Conservation (phyloP, 2,329 filamentous ascomycete genomes). For the Botryosphaeria dothidea region DNA sequence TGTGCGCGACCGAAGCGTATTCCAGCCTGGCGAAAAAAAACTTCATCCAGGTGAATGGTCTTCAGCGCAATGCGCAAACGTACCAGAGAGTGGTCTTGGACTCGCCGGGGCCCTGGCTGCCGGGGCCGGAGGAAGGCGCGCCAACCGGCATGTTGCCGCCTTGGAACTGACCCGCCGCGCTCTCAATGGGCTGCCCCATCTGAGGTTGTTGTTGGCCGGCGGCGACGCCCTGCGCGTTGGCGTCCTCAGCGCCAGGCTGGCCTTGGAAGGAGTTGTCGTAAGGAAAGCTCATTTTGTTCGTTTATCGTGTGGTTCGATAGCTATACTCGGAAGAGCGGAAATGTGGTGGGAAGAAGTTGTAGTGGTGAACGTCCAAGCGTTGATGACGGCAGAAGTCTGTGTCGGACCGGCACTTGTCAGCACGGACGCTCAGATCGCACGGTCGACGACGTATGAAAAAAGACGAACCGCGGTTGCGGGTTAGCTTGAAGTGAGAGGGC, state of each 20-base stretch:
- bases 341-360: conserved; percentile 16
- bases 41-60: background rate
- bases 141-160: conserved; percentile 47
- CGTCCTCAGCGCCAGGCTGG: conserved; percentile 54
- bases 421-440: conserved; percentile 19
- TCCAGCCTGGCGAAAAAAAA: conserved; percentile 4
- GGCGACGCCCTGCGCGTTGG: conserved; percentile 55
- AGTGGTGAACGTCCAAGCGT: conserved; percentile 16
- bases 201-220: conserved; percentile 47
- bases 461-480: background rate
- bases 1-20: background rate
- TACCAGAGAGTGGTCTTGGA: conserved; percentile 57
- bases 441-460: conserved; percentile 7
- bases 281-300: conserved; percentile 63
- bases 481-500: conserved; percentile 23
- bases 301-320: conserved; percentile 7
- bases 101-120: conserved; percentile 38
- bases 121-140: conserved; percentile 39
- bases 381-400: conserved; percentile 19
- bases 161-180: conserved; percentile 51
- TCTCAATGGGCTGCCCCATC: conserved; percentile 60
- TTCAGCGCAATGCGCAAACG: conserved; percentile 26
- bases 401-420: conserved; percentile 17
- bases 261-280: conserved; percentile 65
- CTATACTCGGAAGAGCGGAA: conserved; percentile 18